phyloP scores from a whole-genome alignment of 2,329 filamentous ascomycete genomes.

The Lachnellula willkommii region DNA sequence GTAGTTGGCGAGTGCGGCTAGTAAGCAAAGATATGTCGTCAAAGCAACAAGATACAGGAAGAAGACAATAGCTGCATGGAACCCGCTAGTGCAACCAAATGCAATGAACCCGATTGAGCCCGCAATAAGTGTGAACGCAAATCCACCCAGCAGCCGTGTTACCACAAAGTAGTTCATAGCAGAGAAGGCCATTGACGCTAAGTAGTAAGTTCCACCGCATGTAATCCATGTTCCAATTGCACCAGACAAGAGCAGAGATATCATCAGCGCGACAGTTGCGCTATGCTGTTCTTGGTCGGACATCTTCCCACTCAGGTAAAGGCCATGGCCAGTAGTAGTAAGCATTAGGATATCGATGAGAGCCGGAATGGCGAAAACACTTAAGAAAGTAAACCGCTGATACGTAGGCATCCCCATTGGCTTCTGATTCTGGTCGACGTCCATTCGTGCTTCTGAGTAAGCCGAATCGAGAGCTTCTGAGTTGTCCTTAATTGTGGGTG shows the following conservation, averaged over 20 bases:
- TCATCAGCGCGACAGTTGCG: conserved; percentile 51
- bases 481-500: conserved; percentile 45
- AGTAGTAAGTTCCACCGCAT: conserved; percentile 57
- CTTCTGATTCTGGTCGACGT: conserved; percentile 43
- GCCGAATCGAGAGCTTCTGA: conserved; percentile 44
- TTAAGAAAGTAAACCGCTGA: conserved; percentile 42
- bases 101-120: conserved; percentile 43
- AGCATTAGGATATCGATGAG: conserved; percentile 56
- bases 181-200: conserved; percentile 48
- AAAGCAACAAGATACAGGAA: conserved; percentile 54
- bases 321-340: conserved; percentile 52
- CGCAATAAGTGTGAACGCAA: conserved; percentile 37
- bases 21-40: conserved; percentile 52
- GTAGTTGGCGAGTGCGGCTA: conserved; percentile 42
- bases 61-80: conserved; percentile 49
- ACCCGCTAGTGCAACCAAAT: conserved; percentile 41
- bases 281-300: conserved; percentile 45
- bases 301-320: conserved; percentile 57
- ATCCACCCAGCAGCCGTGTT: conserved; percentile 43
- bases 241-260: conserved; percentile 53
- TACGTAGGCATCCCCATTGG: conserved; percentile 37
- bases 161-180: conserved; percentile 40
- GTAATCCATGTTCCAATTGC: conserved; percentile 60
- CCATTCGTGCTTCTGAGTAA: conserved; percentile 46
- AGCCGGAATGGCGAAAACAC: conserved; percentile 58